These are phyloP conservation scores for Penicillium samsonianum DNA, from an alignment of 495 filamentous ascomycete genomes.

Conservation along the genomic window DNA sequence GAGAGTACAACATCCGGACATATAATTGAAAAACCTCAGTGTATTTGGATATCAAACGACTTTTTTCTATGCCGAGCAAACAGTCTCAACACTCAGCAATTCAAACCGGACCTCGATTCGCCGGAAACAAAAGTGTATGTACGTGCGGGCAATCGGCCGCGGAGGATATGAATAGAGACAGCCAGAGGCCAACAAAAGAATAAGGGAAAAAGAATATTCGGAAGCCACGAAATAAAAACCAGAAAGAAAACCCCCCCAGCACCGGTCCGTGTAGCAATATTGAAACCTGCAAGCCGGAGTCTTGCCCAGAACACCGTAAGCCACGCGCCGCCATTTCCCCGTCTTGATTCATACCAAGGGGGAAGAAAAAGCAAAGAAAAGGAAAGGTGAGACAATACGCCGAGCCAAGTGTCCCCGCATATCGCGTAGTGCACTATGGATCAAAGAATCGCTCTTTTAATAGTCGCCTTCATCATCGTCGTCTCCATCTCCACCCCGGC, in stretches of 20 bases:
- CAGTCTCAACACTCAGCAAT: background rate
- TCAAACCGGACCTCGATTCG: slow-evolving; percentile 4
- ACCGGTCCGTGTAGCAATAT: slow-evolving; percentile 40
- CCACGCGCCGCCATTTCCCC: slow-evolving; percentile 27
- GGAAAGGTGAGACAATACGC: slow-evolving; percentile 6
- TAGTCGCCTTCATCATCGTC: slow-evolving; percentile 48
- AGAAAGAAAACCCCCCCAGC: slow-evolving; percentile 26
- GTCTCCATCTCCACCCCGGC: slow-evolving; percentile 64
- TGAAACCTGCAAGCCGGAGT: slow-evolving; percentile 16
- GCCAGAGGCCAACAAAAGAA: slow-evolving; percentile 10
- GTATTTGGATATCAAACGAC: slow-evolving; percentile 11
- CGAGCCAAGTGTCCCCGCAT: background rate
- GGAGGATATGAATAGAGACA: slow-evolving; percentile 22
- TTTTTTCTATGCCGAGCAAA: slow-evolving; percentile 5
- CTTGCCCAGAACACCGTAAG: slow-evolving; percentile 38
- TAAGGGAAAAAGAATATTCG: background rate
- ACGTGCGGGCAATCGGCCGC: slow-evolving; percentile 20
- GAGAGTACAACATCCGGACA: background rate
- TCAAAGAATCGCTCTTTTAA: slow-evolving; percentile 15
- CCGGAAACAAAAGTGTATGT: slow-evolving; percentile 23
- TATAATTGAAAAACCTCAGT: background rate
- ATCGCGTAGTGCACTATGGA: background rate
- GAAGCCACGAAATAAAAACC: slow-evolving; percentile 7
- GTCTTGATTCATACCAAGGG: slow-evolving; percentile 21
- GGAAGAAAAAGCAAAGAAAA: slow-evolving; percentile 14